These are phyloP conservation scores for Candida ascalaphidarum DNA, from an alignment of 805 yeast species.

Conservation along the genomic window DNA sequence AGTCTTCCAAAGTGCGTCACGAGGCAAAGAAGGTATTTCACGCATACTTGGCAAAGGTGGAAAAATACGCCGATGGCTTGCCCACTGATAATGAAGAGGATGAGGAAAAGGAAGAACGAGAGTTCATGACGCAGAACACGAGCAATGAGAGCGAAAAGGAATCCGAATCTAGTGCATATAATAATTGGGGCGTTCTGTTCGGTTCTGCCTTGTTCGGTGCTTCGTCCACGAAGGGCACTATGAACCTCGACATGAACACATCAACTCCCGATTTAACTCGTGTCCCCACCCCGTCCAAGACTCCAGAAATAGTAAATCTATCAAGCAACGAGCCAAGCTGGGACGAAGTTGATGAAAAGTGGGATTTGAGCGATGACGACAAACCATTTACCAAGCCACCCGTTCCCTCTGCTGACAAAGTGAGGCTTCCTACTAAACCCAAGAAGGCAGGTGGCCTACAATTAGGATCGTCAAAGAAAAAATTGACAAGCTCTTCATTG, in stretches of 20 bases:
- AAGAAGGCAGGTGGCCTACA: slow-evolving; percentile 5
- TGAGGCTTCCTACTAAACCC: slow-evolving; percentile 1
- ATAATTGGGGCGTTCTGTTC: slow-evolving; percentile 25
- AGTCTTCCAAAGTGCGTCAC: slow-evolving; percentile 54
- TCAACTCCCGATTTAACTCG: slow-evolving; percentile 30
- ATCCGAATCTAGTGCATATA: slow-evolving; percentile 5
- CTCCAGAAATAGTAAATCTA: slow-evolving; percentile 1
- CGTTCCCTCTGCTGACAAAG: slow-evolving; percentile 1
- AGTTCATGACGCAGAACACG: slow-evolving; percentile 19
- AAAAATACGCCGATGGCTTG: slow-evolving; percentile 25
- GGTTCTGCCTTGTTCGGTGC: slow-evolving; percentile 26
- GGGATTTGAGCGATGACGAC: slow-evolving; percentile 2
- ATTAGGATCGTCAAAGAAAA: slow-evolving; percentile 15
- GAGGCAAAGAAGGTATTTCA: slow-evolving; percentile 69
- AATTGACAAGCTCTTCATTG: slow-evolving; percentile 7
- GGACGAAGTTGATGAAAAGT: slow-evolving; percentile 2
- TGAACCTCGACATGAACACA: slow-evolving; percentile 26
- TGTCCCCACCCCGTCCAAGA: slow-evolving; percentile 14
- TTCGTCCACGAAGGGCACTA: slow-evolving; percentile 18
- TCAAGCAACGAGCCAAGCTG: slow-evolving; percentile 1
- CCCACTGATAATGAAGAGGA: slow-evolving; percentile 29
- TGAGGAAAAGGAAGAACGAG: slow-evolving; percentile 29
- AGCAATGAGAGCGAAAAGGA: background rate
- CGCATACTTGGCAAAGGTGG: slow-evolving; percentile 37
- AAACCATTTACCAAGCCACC: slow-evolving; percentile 2